These are phyloP conservation scores for Solanum arcanum DNA, from an alignment of 257 asterid genomes.

Conservation along the genomic window DNA sequence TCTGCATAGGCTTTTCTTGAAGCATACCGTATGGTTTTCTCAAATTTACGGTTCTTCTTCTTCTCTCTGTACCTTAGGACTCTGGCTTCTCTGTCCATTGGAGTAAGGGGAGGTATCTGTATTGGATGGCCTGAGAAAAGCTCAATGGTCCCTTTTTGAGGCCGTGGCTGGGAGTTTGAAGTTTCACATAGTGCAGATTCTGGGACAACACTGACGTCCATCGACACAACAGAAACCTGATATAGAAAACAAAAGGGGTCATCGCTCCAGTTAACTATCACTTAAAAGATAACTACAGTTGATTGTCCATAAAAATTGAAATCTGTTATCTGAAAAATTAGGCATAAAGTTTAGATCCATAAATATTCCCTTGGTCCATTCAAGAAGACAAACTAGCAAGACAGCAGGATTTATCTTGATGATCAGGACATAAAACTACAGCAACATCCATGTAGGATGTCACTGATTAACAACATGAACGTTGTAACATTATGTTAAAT, in stretches of 20 bases:
- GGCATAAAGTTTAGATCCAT: not conserved
- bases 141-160: slow-evolving; percentile 52
- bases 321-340: not conserved
- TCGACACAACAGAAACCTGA: slow-evolving; percentile 51
- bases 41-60: slow-evolving; percentile 69
- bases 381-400: not conserved
- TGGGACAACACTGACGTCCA: slow-evolving; percentile 59
- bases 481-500: not conserved
- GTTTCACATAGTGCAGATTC: slow-evolving; percentile 40
- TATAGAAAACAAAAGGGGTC: not conserved
- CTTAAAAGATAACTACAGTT: not conserved
- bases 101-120: slow-evolving; percentile 34
- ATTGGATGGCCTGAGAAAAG: slow-evolving; percentile 34
- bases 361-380: not conserved
- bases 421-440: not conserved
- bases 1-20: slow-evolving; percentile 88
- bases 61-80: slow-evolving; percentile 78
- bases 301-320: not conserved
- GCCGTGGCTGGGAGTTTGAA: slow-evolving; percentile 31
- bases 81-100: slow-evolving; percentile 65
- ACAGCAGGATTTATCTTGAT: not conserved
- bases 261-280: not conserved
- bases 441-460: not conserved
- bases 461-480: not conserved
- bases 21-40: slow-evolving; percentile 75